Evolutionary conservation across 1,284 basidiomycete species (phyloP).

Genomic region (Ceratobasidium papillatum): DNA sequence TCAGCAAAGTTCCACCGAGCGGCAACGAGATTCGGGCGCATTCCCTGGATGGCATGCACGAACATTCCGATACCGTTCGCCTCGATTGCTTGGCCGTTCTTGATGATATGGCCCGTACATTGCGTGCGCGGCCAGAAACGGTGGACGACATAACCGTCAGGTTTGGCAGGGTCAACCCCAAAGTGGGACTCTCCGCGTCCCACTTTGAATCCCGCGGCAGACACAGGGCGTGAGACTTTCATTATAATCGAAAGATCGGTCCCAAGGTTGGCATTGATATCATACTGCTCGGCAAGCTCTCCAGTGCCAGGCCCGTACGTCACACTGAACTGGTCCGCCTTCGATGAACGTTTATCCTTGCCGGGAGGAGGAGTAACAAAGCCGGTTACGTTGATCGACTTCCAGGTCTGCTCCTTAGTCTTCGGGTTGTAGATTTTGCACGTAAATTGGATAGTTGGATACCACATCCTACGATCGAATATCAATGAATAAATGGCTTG

Average conservation of each 20-base stretch:
- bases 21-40: slow-evolving; percentile 95
- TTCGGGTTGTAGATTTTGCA: slow-evolving; percentile 89
- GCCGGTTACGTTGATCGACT: slow-evolving; percentile 87
- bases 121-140: slow-evolving; percentile 86
- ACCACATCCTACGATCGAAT: slow-evolving; percentile 74
- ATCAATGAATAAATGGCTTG: slow-evolving; percentile 1
- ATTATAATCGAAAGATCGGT: slow-evolving; percentile 84
- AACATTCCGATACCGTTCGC: slow-evolving; percentile 88
- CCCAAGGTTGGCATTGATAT: slow-evolving; percentile 81
- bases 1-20: slow-evolving; percentile 95
- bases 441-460: slow-evolving; percentile 94
- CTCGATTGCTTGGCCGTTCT: slow-evolving; percentile 72
- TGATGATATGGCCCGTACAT: slow-evolving; percentile 75
- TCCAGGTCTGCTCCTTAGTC: slow-evolving; percentile 84
- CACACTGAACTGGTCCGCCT: slow-evolving; percentile 89
- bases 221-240: slow-evolving; percentile 72
- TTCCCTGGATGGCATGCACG: slow-evolving; percentile 97
- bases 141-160: slow-evolving; percentile 91
- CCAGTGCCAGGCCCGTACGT: slow-evolving; percentile 72
- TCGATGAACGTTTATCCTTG: slow-evolving; percentile 87
- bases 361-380: slow-evolving; percentile 79
- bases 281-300: slow-evolving; percentile 78
- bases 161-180: slow-evolving; percentile 74
- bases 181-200: slow-evolving; percentile 91
- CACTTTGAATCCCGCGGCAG: slow-evolving; percentile 89